These are phyloP conservation scores for Tranzscheliella williamsii DNA, from an alignment of 1,284 basidiomycete species.

Conservation along the genomic window DNA sequence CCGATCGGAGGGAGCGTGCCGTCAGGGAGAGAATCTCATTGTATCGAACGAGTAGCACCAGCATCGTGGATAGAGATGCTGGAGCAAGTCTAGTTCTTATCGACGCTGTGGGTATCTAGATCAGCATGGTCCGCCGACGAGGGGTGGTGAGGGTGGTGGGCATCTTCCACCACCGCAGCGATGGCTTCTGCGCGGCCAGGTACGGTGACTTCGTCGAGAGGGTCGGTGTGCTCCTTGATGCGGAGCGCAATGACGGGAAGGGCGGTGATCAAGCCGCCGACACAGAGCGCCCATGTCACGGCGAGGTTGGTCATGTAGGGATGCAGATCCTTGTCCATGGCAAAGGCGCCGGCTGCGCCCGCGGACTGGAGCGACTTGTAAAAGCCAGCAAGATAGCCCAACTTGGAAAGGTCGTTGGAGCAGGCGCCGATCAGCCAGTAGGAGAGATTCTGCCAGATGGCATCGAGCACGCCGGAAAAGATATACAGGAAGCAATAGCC, in stretches of 20 bases:
- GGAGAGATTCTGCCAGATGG: constrained; percentile 40
- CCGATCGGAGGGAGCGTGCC: no score
- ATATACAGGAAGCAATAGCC: constrained; percentile 51
- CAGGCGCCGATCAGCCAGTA: constrained; percentile 51
- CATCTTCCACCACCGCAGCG: no score
- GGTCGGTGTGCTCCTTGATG: constrained; percentile 42
- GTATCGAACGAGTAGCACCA: no score
- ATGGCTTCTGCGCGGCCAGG: constrained; percentile 45
- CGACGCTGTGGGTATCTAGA: no score
- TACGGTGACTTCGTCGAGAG: constrained; percentile 37
- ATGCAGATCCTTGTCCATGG: constrained; percentile 37
- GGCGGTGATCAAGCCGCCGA: constrained; percentile 38
- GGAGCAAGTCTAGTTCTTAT: no score
- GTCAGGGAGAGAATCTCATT: no score
- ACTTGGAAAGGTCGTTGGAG: constrained; percentile 51
- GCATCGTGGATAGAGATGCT: no score
- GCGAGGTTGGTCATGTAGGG: constrained; percentile 51
- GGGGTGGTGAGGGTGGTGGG: no score
- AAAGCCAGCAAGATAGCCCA: constrained; percentile 50
- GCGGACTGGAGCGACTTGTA: constrained; percentile 54
- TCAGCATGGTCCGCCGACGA: no score
- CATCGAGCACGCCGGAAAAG: constrained; percentile 45
- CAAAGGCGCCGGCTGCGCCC: constrained; percentile 44
- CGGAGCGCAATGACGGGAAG: constrained; percentile 43
- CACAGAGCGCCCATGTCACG: constrained; percentile 49